A percentile compares a stretch with the other conserved stretches of the same genome.
Conservation (phyloP, 164 flowering plant genomes). For the Echeveria elegans region DNA sequence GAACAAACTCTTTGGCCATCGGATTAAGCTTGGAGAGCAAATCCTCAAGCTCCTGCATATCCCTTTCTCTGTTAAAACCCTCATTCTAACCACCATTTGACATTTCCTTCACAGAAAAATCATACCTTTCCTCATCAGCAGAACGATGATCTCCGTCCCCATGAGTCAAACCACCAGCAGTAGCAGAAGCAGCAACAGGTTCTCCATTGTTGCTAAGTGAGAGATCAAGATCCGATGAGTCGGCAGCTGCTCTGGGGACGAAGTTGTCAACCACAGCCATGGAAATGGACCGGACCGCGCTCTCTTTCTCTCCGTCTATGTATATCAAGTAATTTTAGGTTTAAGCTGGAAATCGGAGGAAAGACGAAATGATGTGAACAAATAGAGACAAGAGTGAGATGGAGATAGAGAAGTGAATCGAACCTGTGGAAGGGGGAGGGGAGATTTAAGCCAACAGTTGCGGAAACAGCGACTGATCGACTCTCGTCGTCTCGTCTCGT, state of each 20-base stretch:
- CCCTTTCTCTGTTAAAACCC: slow-evolving; percentile 39
- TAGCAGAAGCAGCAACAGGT: neutral
- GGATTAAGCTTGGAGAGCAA: slow-evolving; percentile 46
- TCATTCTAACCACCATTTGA: neutral
- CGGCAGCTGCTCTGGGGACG: neutral
- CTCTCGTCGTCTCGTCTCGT: too few relatives aligned
- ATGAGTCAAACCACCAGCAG: neutral
- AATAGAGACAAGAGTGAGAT: too few relatives aligned
- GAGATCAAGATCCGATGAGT: slow-evolving; percentile 3
- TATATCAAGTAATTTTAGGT: too few relatives aligned
- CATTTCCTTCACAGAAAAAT: neutral
- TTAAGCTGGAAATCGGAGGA: too few relatives aligned
- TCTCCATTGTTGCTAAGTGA: too few relatives aligned
- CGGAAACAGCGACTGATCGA: too few relatives aligned
- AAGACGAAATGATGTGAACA: too few relatives aligned
- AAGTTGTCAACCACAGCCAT: slow-evolving; percentile 6
- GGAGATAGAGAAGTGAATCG: too few relatives aligned
- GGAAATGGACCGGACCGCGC: neutral
- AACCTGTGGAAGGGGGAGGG: too few relatives aligned
- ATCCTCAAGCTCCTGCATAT: slow-evolving; percentile 30
- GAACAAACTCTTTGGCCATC: slow-evolving; percentile 67
- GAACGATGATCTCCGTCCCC: neutral
- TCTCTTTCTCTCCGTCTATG: too few relatives aligned
- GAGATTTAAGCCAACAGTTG: too few relatives aligned
- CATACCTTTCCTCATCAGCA: neutral